These are phyloP conservation scores for Cutaneotrichosporon sp. DNA, from an alignment of 1,284 basidiomycete genomes.

Conservation along the genomic window DNA sequence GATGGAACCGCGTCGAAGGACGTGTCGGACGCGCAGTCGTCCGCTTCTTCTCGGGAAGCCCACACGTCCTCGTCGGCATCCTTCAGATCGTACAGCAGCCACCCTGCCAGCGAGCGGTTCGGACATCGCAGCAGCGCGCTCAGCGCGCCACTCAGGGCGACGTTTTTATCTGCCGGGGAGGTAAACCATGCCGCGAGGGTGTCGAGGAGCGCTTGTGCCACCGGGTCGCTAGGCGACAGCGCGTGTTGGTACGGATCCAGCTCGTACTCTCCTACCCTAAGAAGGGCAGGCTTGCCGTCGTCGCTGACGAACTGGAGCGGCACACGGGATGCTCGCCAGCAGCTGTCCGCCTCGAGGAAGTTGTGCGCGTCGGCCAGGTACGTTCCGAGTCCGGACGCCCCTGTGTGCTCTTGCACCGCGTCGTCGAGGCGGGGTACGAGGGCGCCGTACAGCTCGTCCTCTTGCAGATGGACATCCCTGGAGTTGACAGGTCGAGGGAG, in stretches of 20 bases:
- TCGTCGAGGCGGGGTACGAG: slow-evolving; percentile 76
- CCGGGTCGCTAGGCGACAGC: slow-evolving; percentile 70
- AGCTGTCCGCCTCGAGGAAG: slow-evolving; percentile 27
- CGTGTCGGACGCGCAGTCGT: slow-evolving; percentile 3
- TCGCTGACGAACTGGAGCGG: slow-evolving; percentile 22
- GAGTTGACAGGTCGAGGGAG: slow-evolving; percentile 22
- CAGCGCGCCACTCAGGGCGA: slow-evolving; percentile 77
- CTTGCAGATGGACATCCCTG: slow-evolving; percentile 31
- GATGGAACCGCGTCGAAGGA: slow-evolving; percentile 10
- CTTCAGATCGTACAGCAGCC: slow-evolving; percentile 54
- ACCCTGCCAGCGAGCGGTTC: slow-evolving; percentile 77
- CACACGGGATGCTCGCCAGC: slow-evolving; percentile 23
- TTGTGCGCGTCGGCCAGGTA: slow-evolving; percentile 39
- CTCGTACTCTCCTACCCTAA: slow-evolving; percentile 17
- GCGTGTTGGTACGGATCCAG: slow-evolving; percentile 52
- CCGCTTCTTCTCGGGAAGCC: slow-evolving; percentile 50
- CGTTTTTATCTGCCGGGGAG: slow-evolving; percentile 78
- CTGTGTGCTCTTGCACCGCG: slow-evolving; percentile 64
- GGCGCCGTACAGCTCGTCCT: slow-evolving; percentile 64
- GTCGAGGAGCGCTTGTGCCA: slow-evolving; percentile 67
- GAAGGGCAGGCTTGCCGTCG: slow-evolving; percentile 19
- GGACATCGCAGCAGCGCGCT: slow-evolving; percentile 75
- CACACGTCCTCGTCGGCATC: slow-evolving; percentile 19
- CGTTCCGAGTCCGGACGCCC: slow-evolving; percentile 65
- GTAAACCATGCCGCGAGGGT: slow-evolving; percentile 72